phyloP scores from a whole-genome alignment of 371 early-diverging fungal genomes.

The Mucor ambiguus region DNA sequence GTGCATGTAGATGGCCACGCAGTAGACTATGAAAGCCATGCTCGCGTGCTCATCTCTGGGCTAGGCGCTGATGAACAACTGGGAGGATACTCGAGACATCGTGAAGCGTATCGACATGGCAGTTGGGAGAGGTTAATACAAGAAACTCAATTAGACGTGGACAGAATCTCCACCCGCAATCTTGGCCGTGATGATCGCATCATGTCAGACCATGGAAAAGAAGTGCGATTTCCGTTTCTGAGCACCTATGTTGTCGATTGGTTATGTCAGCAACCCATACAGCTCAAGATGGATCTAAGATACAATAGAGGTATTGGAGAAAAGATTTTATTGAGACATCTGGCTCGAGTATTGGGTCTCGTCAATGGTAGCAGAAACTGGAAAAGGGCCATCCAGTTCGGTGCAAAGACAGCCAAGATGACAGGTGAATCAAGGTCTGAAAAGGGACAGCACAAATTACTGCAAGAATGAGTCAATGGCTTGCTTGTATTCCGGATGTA shows the following conservation, averaged over 20 bases:
- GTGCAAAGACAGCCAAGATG: constrained; percentile 95
- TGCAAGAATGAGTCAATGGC: constrained; percentile 18
- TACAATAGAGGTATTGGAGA: constrained; percentile 87
- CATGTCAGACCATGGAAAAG: constrained; percentile 85
- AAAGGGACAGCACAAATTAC: constrained; percentile 60
- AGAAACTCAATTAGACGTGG: constrained; percentile 86
- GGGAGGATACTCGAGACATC: constrained; percentile 92
- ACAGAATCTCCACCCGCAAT: constrained; percentile 85
- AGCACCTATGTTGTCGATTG: constrained; percentile 70
- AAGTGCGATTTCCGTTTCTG: constrained; percentile 92
- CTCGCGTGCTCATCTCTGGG: constrained; percentile 86
- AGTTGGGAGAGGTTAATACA: constrained; percentile 69
- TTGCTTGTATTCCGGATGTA: constrained; percentile 32
- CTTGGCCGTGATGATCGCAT: constrained; percentile 93
- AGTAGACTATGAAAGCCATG: constrained; percentile 57
- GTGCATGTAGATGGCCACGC: neutral
- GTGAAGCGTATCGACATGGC: constrained; percentile 67
- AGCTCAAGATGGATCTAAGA: constrained; percentile 81
- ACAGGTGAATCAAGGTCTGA: constrained; percentile 60
- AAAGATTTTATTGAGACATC: constrained; percentile 82
- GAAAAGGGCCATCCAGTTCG: constrained; percentile 98
- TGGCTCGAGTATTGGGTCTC: constrained; percentile 62
- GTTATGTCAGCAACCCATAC: constrained; percentile 71
- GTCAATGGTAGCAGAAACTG: constrained; percentile 55
- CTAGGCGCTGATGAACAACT: constrained; percentile 97